Conservation (phyloP, 208 protist species). For the Leishmania aethiopica region DNA sequence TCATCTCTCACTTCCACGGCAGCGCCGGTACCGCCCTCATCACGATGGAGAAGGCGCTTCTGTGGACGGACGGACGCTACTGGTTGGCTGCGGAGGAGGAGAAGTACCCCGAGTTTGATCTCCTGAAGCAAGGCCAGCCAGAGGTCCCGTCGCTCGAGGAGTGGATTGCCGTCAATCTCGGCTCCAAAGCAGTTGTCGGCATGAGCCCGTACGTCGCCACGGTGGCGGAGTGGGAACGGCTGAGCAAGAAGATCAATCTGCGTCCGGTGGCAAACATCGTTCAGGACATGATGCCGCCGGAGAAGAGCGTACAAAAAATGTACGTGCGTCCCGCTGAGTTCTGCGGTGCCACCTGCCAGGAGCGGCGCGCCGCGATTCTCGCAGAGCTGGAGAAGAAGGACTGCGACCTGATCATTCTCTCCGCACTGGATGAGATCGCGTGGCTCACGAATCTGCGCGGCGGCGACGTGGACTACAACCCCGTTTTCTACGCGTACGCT, state of each 20-base stretch:
- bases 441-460: constrained; percentile 94
- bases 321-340: constrained; percentile 68
- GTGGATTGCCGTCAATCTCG: constrained; percentile 65
- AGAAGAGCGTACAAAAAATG: constrained; percentile 28
- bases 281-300: constrained; percentile 45
- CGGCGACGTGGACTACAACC: constrained; percentile 88
- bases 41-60: constrained; percentile 71
- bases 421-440: constrained; percentile 91
- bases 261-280: constrained; percentile 35
- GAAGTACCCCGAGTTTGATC: constrained; percentile 78
- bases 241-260: constrained; percentile 61
- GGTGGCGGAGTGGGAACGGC: constrained; percentile 77
- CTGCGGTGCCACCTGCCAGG: constrained; percentile 56
- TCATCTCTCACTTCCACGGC: constrained; percentile 95
- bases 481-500: constrained; percentile 91
- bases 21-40: constrained; percentile 92
- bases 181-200: constrained; percentile 42
- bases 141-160: constrained; percentile 70
- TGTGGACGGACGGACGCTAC: constrained; percentile 99
- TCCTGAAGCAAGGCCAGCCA: constrained; percentile 84
- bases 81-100: constrained; percentile 92
- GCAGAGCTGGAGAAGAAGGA: constrained; percentile 48
- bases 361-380: constrained; percentile 66
- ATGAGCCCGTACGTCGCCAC: constrained; percentile 75
- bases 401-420: constrained; percentile 77